These are phyloP conservation scores for Suhomyces yuchorum DNA, from an alignment of 1,139 yeast species.

Conservation along the genomic window DNA sequence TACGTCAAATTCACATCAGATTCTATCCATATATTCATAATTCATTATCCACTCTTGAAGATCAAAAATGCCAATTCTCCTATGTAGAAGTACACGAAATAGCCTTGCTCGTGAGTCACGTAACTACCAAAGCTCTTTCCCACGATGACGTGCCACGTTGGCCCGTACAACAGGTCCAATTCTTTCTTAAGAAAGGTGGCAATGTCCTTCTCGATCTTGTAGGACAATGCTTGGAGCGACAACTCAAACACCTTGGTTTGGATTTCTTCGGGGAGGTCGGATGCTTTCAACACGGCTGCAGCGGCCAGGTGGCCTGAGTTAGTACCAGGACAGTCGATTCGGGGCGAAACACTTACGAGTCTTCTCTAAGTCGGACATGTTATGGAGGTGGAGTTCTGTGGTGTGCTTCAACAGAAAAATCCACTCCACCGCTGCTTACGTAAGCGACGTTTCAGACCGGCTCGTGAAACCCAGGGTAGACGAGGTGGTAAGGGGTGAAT, in stretches of 20 bases:
- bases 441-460: constrained; percentile 1
- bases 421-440: neutral
- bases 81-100: constrained; percentile 80
- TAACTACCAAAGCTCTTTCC: constrained; percentile 93
- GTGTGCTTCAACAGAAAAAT: constrained; percentile 1
- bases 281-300: constrained; percentile 48
- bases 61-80: constrained; percentile 79
- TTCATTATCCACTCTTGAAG: constrained; percentile 64
- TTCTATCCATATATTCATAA: constrained; percentile 4
- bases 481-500: neutral
- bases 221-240: constrained; percentile 51
- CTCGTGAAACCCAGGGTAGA: neutral
- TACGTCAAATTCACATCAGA: neutral
- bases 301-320: constrained; percentile 4
- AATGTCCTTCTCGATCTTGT: constrained; percentile 65
- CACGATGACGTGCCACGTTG: constrained; percentile 94
- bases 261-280: constrained; percentile 57
- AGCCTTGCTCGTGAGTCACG: constrained; percentile 88
- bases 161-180: constrained; percentile 61
- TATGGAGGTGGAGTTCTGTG: neutral
- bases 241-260: constrained; percentile 62
- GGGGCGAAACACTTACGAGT: constrained; percentile 11
- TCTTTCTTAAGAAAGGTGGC: constrained; percentile 83
- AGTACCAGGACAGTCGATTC: constrained; percentile 3
- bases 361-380: constrained; percentile 12